Evolutionary conservation across 2,329 filamentous ascomycete genomes (phyloP), one percentile per base, ranked within the genome.

Genomic region (Diaporthe vexans): DNA sequence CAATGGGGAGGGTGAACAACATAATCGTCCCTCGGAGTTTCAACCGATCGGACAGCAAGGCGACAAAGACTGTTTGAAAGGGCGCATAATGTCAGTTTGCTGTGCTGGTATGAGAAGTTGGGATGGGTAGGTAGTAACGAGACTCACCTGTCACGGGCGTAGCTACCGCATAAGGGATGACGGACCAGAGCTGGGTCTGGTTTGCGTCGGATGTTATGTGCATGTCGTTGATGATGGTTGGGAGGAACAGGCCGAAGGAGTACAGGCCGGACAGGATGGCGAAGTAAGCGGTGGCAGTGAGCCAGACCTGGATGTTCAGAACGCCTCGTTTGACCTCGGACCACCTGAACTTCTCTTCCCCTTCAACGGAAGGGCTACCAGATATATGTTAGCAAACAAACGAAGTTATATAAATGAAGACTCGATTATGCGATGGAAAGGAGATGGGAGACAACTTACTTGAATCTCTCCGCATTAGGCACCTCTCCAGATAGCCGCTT

Each of bases 201-300:
- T 91, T 89, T 15, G 89, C 83, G 35, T 88, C 87, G 74, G 86
- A 85, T 1, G 88, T 88, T 61, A 88, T 88, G 4, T 85, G 82
- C 21, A 91, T 81, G n/a, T 86, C 87, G 75, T 88, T 84, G 79
- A 93, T 90, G 76, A 93, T 93, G 0, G 91, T 93, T 0, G 91
- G 91, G 0, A 90, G 88, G 81, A 93, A 93, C 2, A 93, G 85
- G 48, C 90, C 89, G 76, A 92, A 92, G 0, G 89, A 91, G 79
- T 92, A 92, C 0, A 92, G 79, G 0, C 90, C 89, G 5, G 88
- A 87, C 7, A 88, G 79, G 26, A 92, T 90, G 56, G 87, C 86
- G 77, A 92, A 91, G 79, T 92, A 92, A 0, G 91, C 89, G 0
- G 84, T 84, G 1, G 91, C 91, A 2, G 88, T 90, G 33, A 93